Evolutionary conservation across 2,329 filamentous ascomycete genomes (phyloP).

Genomic region (Colletotrichum kahawae): DNA sequence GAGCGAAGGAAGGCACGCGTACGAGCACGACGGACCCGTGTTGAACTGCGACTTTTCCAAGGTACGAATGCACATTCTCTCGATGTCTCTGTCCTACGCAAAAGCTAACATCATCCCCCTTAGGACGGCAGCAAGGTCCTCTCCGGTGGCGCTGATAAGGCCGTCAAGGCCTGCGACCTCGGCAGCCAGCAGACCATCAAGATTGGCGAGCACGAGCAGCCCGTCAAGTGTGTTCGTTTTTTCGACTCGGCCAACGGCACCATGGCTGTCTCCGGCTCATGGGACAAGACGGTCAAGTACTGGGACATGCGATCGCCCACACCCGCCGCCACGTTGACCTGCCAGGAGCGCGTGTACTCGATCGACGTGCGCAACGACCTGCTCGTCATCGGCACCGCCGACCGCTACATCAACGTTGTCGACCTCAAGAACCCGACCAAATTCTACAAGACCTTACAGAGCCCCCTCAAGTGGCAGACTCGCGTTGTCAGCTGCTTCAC

Average conservation of each 20-base stretch:
- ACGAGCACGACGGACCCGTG: constrained; percentile 86
- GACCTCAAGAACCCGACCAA: constrained; percentile 87
- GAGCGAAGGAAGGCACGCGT: constrained; percentile 83
- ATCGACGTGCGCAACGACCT: constrained; percentile 91
- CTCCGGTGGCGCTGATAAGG: constrained; percentile 89
- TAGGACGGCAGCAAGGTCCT: constrained; percentile 91
- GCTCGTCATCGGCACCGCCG: constrained; percentile 89
- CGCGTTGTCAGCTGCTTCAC: constrained; percentile 93
- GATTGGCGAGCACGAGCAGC: constrained; percentile 84
- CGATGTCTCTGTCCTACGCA: background rate
- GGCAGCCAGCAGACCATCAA: constrained; percentile 69
- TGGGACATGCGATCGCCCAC: constrained; percentile 76
- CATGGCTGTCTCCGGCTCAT: constrained; percentile 90
- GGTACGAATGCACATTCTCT: constrained; percentile 55
- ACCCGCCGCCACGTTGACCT: constrained; percentile 69
- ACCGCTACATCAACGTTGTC: constrained; percentile 95
- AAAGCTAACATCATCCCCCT: constrained; percentile 12
- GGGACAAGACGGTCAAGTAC: constrained; percentile 91
- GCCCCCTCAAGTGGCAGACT: constrained; percentile 98
- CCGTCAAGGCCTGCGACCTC: constrained; percentile 86
- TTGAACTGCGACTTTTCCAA: constrained; percentile 87
- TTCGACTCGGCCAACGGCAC: constrained; percentile 74
- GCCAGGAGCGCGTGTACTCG: constrained; percentile 83
- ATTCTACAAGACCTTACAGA: constrained; percentile 96
- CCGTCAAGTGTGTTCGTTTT: constrained; percentile 80